Base-by-base conservation (phyloP, 2,329 filamentous ascomycete genomes). In the Ilyonectria mors-panacis region DNA sequence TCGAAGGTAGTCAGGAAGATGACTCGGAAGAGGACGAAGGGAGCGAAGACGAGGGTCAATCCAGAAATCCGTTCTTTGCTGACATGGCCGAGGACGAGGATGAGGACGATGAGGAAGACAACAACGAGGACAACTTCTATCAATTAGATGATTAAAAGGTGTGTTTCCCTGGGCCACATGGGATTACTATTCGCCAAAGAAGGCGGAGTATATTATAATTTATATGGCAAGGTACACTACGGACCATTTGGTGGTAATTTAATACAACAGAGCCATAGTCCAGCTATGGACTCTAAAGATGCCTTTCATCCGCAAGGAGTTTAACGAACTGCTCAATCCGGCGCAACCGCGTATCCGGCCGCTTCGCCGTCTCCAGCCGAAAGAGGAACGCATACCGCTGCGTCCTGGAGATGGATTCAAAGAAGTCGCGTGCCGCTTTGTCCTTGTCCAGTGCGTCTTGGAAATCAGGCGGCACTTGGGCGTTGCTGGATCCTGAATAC, bases 391-490 rank as follows among this genome's bases (percentile, higher is more conserved):
- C 53, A 73, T 85, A 89, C 6, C 83, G 77, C 62, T 85, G 81
- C 5, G 81, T 78, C 72, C 81, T 85, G 21, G 77, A 82, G 71
- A 90, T 65, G 2, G 69, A 70, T 4, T 83, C 79, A 67, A 86
- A 88, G 37, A 80, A 81, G 1, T 68, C 70, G 1, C 64, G 69
- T 17, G 79, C 78, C 0, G 82, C 83, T 1, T 75, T 68, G n/a
- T 80, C 79, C 6, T 21, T 73, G 2, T 78, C 75, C 53, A 89
- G 68, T 12, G 83, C 85, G 1, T 50, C 75, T 44, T 80, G 77
- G 58, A 91, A 85, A 68, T 89, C 87, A 0, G 77, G 73, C 0
- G 88, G 86, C 2, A 85, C 81, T 17, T 79, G 74, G 3, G 85
- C 85, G 15, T 76, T 81, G 56, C 84, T 84, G 4, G 84, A 78